These are phyloP conservation scores for Cladorrhinum sp. DNA, from an alignment of 2,329 filamentous ascomycete species.

Conservation along the genomic window DNA sequence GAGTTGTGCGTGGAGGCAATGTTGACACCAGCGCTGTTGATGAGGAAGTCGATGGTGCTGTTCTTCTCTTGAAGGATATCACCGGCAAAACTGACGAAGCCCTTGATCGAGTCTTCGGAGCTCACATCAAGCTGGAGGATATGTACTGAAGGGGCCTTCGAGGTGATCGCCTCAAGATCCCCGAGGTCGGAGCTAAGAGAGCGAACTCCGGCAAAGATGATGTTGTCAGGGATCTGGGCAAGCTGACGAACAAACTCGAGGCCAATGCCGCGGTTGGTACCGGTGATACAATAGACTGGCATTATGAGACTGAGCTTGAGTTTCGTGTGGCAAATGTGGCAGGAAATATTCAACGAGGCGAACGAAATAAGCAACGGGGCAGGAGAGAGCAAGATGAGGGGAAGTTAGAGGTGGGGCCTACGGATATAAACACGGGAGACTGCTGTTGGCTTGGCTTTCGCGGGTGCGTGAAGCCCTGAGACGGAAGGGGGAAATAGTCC, in stretches of 20 bases:
- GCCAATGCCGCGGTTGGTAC: slow-evolving; percentile 33
- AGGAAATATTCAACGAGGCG: no score
- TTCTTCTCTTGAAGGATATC: slow-evolving; percentile 27
- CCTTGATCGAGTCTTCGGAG: slow-evolving; percentile 33
- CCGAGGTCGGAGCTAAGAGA: slow-evolving; percentile 27
- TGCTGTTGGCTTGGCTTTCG: no score
- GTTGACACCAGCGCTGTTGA: slow-evolving; percentile 38
- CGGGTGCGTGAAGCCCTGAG: no score
- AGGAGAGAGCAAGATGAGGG: no score
- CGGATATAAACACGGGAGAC: no score
- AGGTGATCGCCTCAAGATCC: slow-evolving; percentile 25
- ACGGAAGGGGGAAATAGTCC: no score
- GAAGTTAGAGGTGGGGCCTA: no score
- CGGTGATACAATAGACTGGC: slow-evolving; percentile 34
- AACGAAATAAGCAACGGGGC: no score
- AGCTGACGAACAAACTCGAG: slow-evolving; percentile 35
- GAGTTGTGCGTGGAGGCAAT: slow-evolving; percentile 35
- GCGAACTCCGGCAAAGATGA: slow-evolving; percentile 30
- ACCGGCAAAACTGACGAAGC: slow-evolving; percentile 24
- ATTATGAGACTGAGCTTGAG: slow-evolving; percentile 24
- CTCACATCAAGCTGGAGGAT: slow-evolving; percentile 33
- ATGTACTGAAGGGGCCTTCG: slow-evolving; percentile 23
- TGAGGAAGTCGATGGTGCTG: slow-evolving; percentile 35
- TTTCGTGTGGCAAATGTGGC: no score
- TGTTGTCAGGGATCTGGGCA: slow-evolving; percentile 25